Evolutionary conservation across 495 filamentous ascomycete genomes (phyloP).

Genomic region (Aspergillus taichungensis): DNA sequence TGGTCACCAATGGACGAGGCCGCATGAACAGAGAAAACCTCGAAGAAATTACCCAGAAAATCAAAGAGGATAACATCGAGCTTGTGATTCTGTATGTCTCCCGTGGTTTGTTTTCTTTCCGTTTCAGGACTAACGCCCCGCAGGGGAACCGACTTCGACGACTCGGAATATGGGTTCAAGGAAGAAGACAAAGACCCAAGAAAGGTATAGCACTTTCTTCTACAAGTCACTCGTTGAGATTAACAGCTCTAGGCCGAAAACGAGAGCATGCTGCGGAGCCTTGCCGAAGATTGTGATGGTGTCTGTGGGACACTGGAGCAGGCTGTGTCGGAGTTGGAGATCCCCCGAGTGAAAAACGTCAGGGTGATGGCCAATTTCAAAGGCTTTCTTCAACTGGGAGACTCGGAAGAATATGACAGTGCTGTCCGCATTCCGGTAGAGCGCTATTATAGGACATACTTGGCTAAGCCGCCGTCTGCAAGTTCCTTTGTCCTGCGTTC

Average conservation of each 20-base stretch:
- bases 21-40: constrained; percentile 56
- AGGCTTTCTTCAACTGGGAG: constrained; percentile 71
- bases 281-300: constrained; percentile 58
- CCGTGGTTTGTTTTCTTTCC: neutral
- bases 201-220: constrained; percentile 45
- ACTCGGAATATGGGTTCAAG: constrained; percentile 80
- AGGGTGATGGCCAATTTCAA: constrained; percentile 69
- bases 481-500: constrained; percentile 58
- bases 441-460: constrained; percentile 75
- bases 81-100: constrained; percentile 65
- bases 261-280: constrained; percentile 53
- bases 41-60: constrained; percentile 56
- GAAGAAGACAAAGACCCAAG: constrained; percentile 74
- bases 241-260: constrained; percentile 45
- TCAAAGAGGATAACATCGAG: constrained; percentile 68
- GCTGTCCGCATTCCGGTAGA: constrained; percentile 80
- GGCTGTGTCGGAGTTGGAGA: constrained; percentile 65
- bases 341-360: constrained; percentile 66
- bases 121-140: constrained; percentile 18
- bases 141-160: constrained; percentile 92
- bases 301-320: constrained; percentile 75
- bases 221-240: constrained; percentile 2
- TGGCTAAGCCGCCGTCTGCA: constrained; percentile 63
- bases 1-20: constrained; percentile 75
- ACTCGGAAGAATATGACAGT: constrained; percentile 62